These are phyloP conservation scores for Rhododendron griersonianum DNA, from an alignment of 148 eudicot species.

Conservation along the genomic window DNA sequence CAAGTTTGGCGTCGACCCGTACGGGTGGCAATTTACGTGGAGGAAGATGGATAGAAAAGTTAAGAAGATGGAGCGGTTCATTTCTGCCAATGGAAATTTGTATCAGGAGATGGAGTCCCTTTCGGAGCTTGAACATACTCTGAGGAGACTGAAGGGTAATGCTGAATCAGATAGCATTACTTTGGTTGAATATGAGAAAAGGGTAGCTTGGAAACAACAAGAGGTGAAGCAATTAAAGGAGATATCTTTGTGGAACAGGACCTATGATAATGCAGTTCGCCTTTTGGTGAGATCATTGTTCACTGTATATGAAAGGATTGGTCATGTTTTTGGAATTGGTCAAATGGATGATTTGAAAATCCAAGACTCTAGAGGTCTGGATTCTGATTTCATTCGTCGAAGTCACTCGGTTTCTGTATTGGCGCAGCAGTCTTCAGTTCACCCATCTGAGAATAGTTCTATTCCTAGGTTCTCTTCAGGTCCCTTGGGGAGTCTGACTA, in stretches of 20 bases:
- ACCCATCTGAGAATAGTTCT: conserved; percentile 40
- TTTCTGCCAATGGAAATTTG: conserved; percentile 39
- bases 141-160: conserved; percentile 41
- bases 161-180: conserved; percentile 30
- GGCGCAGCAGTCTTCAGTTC: conserved; percentile 51
- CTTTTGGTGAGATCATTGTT: conserved; percentile 50
- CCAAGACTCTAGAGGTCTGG: conserved; percentile 22
- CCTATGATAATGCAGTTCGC: conserved; percentile 46
- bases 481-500: conserved; percentile 21
- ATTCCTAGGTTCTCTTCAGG: conserved; percentile 39
- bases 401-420: conserved; percentile 43
- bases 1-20: conserved; percentile 34
- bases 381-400: conserved; percentile 28
- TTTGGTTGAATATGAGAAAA: conserved; percentile 44
- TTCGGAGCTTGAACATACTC: conserved; percentile 46
- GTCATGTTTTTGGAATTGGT: conserved; percentile 50
- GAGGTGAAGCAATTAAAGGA: conserved; percentile 57
- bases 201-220: conserved; percentile 50
- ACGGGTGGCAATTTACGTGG: conserved; percentile 43
- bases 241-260: conserved; percentile 54
- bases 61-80: conserved; percentile 56
- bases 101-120: conserved; percentile 60
- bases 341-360: conserved; percentile 21
- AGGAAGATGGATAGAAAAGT: conserved; percentile 58
- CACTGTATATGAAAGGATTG: conserved; percentile 41